phyloP scores from a whole-genome alignment of 179 eudicot species.

The Patellifolia procumbens region DNA sequence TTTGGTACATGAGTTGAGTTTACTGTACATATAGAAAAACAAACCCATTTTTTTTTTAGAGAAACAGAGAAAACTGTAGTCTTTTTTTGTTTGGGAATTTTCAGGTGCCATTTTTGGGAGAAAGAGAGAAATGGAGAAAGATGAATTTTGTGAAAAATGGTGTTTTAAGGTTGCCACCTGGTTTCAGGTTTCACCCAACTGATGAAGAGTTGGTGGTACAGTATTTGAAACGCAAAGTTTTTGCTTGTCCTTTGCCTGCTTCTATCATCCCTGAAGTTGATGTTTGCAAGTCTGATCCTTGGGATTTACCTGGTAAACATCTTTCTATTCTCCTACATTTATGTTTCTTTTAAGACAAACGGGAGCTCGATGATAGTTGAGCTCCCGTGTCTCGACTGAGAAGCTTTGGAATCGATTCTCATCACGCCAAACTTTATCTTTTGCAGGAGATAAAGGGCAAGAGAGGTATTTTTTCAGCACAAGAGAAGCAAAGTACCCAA shows the following conservation, averaged over 20 bases:
- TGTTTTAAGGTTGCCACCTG: constrained; percentile 73
- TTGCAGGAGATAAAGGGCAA: constrained; percentile 61
- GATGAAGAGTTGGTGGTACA: constrained; percentile 86
- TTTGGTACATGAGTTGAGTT: too few species aligned
- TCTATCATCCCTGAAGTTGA: constrained; percentile 80
- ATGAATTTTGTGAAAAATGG: constrained; percentile 65
- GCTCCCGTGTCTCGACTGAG: too few species aligned
- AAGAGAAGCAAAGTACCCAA: constrained; percentile 86
- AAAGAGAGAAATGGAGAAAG: constrained; percentile 43
- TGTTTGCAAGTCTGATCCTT: constrained; percentile 78
- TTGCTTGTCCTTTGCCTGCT: constrained; percentile 71
- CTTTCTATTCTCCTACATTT: background rate
- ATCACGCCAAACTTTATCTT: background rate
- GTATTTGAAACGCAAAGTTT: constrained; percentile 70
- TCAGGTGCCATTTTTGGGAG: too few species aligned
- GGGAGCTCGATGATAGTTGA: too few species aligned
- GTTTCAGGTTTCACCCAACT: constrained; percentile 86
- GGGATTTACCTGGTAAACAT: constrained; percentile 82
- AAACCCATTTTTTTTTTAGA: background rate
- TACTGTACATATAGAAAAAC: background rate
- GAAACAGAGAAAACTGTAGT: background rate
- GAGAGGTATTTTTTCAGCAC: constrained; percentile 95
- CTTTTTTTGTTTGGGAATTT: too few species aligned
- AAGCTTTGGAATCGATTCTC: too few species aligned
- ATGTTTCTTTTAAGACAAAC: too few species aligned